Base-by-base conservation (phyloP, 2,329 filamentous ascomycete species). In the Aspergillus neoniger region DNA sequence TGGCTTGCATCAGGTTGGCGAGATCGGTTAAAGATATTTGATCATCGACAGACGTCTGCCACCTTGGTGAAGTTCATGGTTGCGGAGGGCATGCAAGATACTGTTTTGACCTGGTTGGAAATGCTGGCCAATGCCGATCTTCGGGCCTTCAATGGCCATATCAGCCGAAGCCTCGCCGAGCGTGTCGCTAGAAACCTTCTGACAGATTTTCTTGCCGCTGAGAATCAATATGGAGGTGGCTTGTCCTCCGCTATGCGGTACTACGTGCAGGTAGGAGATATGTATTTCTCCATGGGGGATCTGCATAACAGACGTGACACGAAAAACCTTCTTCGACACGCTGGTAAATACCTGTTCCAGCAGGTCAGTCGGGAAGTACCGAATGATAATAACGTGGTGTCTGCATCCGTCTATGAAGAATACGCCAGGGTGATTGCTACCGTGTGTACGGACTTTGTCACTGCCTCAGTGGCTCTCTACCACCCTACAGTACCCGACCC, bases 61-160 rank as follows among this genome's bases (percentile, higher is more conserved):
- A 59, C 67, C 2, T 61, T 77, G 28, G 57, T 76, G 58, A 77
- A 76, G 19, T 80, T 79, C 47, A 72, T 80, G 69, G 71, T 74
- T 39, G 73, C 72, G 3, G 77, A 79, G 57, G 71, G 71, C 6
- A 64, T 75, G 39, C 73, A 76, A 21, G 61, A 66, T 10, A 72
- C 70, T 7, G 64, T 76, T 38, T 67, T 74, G 50, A 50, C 62
- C n/a, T 79, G 78, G 76, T 61, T 79, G 41, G 65, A 64, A 44
- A 69, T 74, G 65, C 55, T 75, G n/a, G 49, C 67, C 48, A 67
- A 59, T 14, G 60, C 65, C 6, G 67, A 75, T 32, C n/a, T 73
- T 19, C 71, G 72, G 10, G 69, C 66, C 10, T 25, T 55, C 19
- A 64, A 68, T 54, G 70, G 69, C 28, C 65, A 61, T 15, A 66